Evolutionary conservation across 106 monocot genomes (phyloP).

Genomic region (Dendrobium nobile): DNA sequence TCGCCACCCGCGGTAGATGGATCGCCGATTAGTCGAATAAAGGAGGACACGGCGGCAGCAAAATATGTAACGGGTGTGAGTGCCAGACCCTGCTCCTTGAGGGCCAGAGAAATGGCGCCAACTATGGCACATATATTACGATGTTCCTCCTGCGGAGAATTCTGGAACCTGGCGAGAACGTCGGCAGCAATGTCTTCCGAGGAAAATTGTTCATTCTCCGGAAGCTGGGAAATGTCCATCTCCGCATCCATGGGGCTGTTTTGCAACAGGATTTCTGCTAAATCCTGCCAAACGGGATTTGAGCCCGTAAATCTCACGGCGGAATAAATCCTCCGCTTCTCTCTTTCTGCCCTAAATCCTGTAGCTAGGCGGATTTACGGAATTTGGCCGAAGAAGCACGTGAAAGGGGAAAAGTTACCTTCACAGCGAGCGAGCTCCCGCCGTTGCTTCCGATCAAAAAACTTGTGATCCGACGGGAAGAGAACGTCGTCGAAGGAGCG

Average conservation of each 20-base stretch:
- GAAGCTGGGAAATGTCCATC: slow-evolving; percentile 1
- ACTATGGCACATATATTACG: slow-evolving; percentile 67
- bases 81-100: slow-evolving; percentile 52
- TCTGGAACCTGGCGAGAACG: slow-evolving; percentile 37
- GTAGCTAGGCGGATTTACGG: too few relatives aligned
- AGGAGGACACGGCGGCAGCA: slow-evolving; percentile 54
- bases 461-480: too few relatives aligned
- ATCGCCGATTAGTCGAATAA: slow-evolving; percentile 43
- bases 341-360: too few relatives aligned
- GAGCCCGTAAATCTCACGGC: too few relatives aligned
- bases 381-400: too few relatives aligned
- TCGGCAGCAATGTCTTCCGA: slow-evolving; percentile 29
- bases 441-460: too few relatives aligned
- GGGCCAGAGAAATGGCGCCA: slow-evolving; percentile 62
- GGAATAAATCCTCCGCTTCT: too few relatives aligned
- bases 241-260: slow-evolving; percentile 11
- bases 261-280: too few relatives aligned
- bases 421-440: too few relatives aligned
- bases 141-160: slow-evolving; percentile 46
- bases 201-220: background rate
- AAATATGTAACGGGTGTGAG: slow-evolving; percentile 78
- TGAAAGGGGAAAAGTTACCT: too few relatives aligned
- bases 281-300: too few relatives aligned
- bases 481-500: too few relatives aligned
- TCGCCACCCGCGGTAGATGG: slow-evolving; percentile 25